Conservation (phyloP, 2,329 filamentous ascomycete genomes). For the Alternaria tenuissima region DNA sequence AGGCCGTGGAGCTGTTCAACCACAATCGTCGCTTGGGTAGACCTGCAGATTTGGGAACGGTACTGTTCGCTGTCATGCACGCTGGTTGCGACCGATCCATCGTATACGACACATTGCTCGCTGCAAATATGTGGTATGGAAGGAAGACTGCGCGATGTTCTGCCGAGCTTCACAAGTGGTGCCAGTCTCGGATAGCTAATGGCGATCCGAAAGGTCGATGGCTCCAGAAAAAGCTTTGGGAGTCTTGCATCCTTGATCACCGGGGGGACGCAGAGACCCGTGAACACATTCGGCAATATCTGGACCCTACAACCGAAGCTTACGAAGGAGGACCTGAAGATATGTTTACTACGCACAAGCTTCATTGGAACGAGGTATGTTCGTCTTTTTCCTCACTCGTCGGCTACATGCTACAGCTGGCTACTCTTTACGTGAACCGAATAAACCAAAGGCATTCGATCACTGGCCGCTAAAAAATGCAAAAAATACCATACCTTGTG, state of each 20-base stretch:
- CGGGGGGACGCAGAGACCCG: too few species aligned
- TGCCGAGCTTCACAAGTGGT: constrained; percentile 38
- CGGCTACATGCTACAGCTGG: not conserved
- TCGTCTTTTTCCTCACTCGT: not conserved
- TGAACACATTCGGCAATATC: not conserved
- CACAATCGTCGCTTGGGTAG: constrained; percentile 43
- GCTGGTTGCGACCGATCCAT: constrained; percentile 43
- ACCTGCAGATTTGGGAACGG: constrained; percentile 28
- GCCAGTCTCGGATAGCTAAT: constrained; percentile 24
- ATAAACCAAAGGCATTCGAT: too few species aligned
- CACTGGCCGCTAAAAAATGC: not conserved
- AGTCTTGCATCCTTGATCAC: constrained; percentile 17
- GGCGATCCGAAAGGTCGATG: constrained; percentile 39
- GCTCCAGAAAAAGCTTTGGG: constrained; percentile 36
- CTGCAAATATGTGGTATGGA: constrained; percentile 26
- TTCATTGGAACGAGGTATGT: constrained; percentile 44
- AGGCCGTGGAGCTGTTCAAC: constrained; percentile 47
- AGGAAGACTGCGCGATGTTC: constrained; percentile 23
- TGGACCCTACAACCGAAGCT: constrained; percentile 24
- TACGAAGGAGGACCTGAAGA: constrained; percentile 33
- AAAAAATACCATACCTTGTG: not conserved
- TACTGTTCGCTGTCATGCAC: constrained; percentile 40
- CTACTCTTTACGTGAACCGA: not conserved
- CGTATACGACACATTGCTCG: constrained; percentile 41
- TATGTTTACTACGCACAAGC: constrained; percentile 23